Evolutionary conservation across 176 grass and related monocot genomes (phyloP).

Genomic region (Tillandsia leiboldiana): DNA sequence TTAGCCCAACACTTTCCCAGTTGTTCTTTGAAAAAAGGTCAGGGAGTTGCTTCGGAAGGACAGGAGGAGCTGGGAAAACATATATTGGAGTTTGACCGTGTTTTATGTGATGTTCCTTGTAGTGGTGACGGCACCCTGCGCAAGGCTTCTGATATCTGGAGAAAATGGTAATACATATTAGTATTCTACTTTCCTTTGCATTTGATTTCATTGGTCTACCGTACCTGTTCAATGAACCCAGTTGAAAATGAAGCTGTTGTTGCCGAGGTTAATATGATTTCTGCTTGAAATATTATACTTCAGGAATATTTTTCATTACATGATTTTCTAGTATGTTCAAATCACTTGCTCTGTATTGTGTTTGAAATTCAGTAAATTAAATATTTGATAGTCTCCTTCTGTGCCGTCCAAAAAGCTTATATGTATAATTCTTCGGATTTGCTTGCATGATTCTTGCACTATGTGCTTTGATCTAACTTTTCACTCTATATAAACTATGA

Average conservation of each 20-base stretch:
- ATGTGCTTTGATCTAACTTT: no score
- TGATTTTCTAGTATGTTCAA: not conserved
- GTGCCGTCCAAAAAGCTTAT: no score
- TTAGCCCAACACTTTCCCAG: slow-evolving; percentile 90
- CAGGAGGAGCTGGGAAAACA: slow-evolving; percentile 27
- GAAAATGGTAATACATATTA: slow-evolving; percentile 64
- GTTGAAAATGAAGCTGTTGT: slow-evolving; percentile 98
- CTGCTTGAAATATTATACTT: slow-evolving; percentile 6
- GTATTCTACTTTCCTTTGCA: not conserved
- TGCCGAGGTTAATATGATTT: slow-evolving; percentile 45
- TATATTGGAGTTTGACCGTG: slow-evolving; percentile 68
- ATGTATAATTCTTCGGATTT: no score
- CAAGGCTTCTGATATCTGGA: slow-evolving; percentile 98
- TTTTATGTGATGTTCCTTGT: slow-evolving; percentile 93
- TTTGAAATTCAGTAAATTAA: no score
- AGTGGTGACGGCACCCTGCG: slow-evolving; percentile 94
- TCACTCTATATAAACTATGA: no score
- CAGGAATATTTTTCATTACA: not conserved
- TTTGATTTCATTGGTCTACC: slow-evolving; percentile 39
- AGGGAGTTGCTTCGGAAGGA: slow-evolving; percentile 20
- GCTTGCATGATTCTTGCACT: no score
- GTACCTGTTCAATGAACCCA: slow-evolving; percentile 96
- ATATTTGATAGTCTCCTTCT: no score
- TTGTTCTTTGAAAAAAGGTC: slow-evolving; percentile 42
- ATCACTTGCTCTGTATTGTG: no score